A percentile compares a stretch with the other conserved stretches of the same genome.
Evolutionary conservation across 768 basidiomycete species (phyloP).

Genomic region (Russula compacta): DNA sequence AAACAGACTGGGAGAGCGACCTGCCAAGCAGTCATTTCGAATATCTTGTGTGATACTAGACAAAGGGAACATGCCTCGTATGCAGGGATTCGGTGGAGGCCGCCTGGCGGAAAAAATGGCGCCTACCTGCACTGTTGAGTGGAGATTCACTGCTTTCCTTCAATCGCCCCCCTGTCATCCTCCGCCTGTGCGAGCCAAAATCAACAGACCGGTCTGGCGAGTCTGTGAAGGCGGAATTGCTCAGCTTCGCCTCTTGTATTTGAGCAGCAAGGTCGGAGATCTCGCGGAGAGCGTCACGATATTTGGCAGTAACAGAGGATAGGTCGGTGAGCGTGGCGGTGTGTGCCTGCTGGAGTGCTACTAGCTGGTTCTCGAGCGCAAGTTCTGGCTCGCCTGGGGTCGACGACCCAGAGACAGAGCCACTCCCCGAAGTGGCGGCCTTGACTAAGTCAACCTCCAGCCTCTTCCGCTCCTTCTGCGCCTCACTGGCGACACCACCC

Average conservation of each 20-base stretch:
- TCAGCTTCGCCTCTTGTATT: slow-evolving; percentile 77
- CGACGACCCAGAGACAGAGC: slow-evolving; percentile 25
- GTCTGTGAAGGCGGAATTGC: slow-evolving; percentile 38
- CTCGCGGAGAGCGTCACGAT: slow-evolving; percentile 80
- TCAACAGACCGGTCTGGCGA: slow-evolving; percentile 40
- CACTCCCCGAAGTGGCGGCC: slow-evolving; percentile 21
- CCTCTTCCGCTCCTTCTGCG: slow-evolving; percentile 58
- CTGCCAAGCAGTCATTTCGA: slow-evolving; percentile 31
- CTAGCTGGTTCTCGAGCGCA: slow-evolving; percentile 51
- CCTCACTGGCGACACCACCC: slow-evolving; percentile 58
- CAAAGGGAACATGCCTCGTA: slow-evolving; percentile 48
- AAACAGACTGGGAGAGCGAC: slow-evolving; percentile 89
- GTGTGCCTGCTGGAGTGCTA: slow-evolving; percentile 73
- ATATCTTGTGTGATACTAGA: slow-evolving; percentile 12
- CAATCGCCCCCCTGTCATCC: slow-evolving; percentile 40
- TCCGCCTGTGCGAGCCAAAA: slow-evolving; percentile 38
- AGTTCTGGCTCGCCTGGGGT: slow-evolving; percentile 30
- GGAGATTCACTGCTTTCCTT: slow-evolving; percentile 44
- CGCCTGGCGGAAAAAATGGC: slow-evolving; percentile 83
- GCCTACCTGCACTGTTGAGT: slow-evolving; percentile 43
- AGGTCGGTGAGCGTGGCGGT: slow-evolving; percentile 73
- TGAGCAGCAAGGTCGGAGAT: slow-evolving; percentile 92
- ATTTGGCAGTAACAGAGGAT: slow-evolving; percentile 69
- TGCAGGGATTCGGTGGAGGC: slow-evolving; percentile 82
- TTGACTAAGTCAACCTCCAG: slow-evolving; percentile 39